phyloP scores from a whole-genome alignment of 345 rosid genomes.

The Murraya koenigii region DNA sequence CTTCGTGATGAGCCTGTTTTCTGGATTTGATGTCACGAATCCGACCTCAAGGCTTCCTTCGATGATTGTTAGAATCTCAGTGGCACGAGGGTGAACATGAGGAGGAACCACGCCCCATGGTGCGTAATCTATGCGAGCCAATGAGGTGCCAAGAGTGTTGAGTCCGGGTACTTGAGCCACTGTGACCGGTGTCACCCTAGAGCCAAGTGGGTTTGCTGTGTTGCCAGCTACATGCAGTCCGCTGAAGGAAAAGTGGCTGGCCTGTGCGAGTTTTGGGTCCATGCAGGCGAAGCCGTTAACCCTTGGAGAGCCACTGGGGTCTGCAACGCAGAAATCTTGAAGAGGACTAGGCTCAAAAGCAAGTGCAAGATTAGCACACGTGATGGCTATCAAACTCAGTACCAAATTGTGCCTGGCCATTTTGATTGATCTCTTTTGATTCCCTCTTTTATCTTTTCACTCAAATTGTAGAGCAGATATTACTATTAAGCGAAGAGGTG shows the following conservation, averaged over 20 bases:
- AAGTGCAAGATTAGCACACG: neutral
- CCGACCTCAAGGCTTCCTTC: conserved; percentile 27
- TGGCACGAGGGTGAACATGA: conserved; percentile 22
- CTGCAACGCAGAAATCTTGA: neutral
- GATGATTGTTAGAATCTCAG: conserved; percentile 19
- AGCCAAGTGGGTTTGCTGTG: conserved; percentile 10
- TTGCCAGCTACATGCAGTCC: conserved; percentile 15
- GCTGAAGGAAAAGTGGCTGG: neutral
- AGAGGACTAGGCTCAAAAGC: neutral
- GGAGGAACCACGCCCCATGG: conserved; percentile 17
- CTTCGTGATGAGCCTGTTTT: conserved; percentile 26
- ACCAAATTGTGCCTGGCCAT: neutral
- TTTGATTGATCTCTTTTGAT: neutral
- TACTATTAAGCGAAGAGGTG: neutral
- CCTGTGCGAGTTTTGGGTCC: neutral
- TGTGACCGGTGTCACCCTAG: neutral
- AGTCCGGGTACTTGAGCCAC: conserved; percentile 22
- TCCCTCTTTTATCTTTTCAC: neutral
- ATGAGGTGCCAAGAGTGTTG: conserved; percentile 28
- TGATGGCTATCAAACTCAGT: neutral
- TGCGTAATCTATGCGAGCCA: conserved; percentile 19
- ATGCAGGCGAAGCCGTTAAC: neutral
- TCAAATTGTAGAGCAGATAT: neutral
- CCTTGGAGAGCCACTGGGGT: neutral
- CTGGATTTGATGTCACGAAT: conserved; percentile 28